Evolutionary conservation across 2,329 filamentous ascomycete species (phyloP).

Genomic region (Sclerotiophoma versabilis): DNA sequence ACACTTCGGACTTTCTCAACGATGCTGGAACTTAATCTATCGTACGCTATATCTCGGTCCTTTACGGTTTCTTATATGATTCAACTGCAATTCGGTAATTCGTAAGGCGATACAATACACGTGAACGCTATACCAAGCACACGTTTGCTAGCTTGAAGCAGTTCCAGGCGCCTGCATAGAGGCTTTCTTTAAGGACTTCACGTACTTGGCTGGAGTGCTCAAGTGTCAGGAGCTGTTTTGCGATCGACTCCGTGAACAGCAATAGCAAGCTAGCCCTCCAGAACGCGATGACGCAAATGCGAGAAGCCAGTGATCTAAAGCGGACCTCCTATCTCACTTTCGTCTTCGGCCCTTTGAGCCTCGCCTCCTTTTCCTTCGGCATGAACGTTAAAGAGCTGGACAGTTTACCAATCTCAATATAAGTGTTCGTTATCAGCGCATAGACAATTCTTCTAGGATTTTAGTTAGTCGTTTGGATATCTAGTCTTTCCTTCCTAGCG

Average conservation of each 20-base stretch:
- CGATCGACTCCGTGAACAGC: neutral
- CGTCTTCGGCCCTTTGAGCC: neutral
- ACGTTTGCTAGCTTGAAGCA: neutral
- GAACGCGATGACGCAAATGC: neutral
- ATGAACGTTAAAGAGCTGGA: neutral
- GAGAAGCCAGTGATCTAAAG: neutral
- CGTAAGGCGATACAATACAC: neutral
- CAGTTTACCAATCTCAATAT: neutral
- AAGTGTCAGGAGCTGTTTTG: neutral
- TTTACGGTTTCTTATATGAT: neutral
- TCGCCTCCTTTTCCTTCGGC: neutral
- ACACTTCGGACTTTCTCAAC: neutral
- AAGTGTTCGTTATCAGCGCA: neutral
- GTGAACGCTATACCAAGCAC: neutral
- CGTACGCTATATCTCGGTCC: neutral
- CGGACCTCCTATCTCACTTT: neutral
- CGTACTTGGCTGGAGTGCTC: neutral
- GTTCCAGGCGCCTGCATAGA: neutral
- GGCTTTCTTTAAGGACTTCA: neutral
- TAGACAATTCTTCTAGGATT: neutral
- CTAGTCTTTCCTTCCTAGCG: too few relatives aligned
- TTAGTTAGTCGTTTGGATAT: neutral
- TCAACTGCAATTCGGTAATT: neutral
- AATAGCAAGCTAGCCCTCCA: neutral
- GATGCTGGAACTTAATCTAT: neutral